A percentile compares a stretch with the other conserved stretches of the same genome.
Evolutionary conservation across 2,329 filamentous ascomycete species (phyloP).

Genomic region (Aspergillus sp.): DNA sequence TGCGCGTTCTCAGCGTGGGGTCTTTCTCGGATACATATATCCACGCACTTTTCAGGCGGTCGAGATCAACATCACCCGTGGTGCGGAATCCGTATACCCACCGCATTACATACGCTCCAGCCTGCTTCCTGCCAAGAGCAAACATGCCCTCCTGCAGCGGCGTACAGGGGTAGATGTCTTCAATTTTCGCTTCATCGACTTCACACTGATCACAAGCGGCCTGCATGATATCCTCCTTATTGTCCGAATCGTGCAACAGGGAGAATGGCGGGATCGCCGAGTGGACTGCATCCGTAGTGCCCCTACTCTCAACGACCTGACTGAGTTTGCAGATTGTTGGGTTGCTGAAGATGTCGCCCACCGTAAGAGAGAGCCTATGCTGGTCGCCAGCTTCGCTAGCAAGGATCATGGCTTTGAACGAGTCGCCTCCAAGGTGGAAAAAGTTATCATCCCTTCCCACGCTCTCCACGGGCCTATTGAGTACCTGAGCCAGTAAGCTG

Average conservation of each 20-base stretch:
- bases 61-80: neutral
- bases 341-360: neutral
- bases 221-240: neutral
- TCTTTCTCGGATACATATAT: neutral
- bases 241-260: neutral
- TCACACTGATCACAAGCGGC: neutral
- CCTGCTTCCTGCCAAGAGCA: neutral
- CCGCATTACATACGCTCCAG: neutral
- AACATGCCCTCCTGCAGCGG: neutral
- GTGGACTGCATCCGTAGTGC: too few relatives aligned
- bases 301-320: neutral
- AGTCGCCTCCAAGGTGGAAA: neutral
- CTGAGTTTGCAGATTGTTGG: neutral
- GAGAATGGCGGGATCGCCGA: neutral
- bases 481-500: neutral
- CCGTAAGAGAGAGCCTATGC: neutral
- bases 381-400: neutral
- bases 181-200: neutral
- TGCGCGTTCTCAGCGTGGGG: neutral
- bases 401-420: neutral
- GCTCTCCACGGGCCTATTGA: neutral
- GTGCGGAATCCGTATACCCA: neutral
- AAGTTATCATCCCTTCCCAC: neutral
- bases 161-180: conserved; percentile 1
- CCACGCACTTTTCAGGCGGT: neutral